phyloP scores from a whole-genome alignment of 352 stramenopile genomes.

The Saprolegnia parasitica region DNA sequence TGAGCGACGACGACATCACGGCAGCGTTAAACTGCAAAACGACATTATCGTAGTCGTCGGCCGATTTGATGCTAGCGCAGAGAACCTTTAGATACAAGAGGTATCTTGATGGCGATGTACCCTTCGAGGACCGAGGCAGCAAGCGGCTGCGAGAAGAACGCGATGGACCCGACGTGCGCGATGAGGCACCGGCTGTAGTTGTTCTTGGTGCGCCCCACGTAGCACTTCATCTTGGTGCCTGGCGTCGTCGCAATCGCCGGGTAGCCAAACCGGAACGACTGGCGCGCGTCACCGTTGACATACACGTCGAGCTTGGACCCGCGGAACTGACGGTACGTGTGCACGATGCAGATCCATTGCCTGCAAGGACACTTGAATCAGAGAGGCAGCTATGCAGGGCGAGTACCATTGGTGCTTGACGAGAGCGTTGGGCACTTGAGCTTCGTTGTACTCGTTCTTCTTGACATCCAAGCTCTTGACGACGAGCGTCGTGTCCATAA shows the following conservation, averaged over 20 bases:
- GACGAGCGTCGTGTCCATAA: conserved; percentile 68
- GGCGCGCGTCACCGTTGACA: conserved; percentile 62
- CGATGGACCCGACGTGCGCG: conserved; percentile 59
- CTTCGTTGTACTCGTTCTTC: conserved; percentile 47
- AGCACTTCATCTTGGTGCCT: conserved; percentile 61
- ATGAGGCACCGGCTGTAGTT: conserved; percentile 41
- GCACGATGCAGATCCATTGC: conserved; percentile 79
- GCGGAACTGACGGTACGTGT: conserved; percentile 80
- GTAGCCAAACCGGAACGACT: conserved; percentile 71
- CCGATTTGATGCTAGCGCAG: conserved; percentile 53
- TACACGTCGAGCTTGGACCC: conserved; percentile 81
- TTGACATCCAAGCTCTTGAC: conserved; percentile 82
- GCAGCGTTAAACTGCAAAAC: conserved; percentile 77
- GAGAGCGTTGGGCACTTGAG: conserved; percentile 20
- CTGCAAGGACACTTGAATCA: conserved; percentile 50
- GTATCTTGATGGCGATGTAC: not conserved
- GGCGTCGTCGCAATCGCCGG: conserved; percentile 72
- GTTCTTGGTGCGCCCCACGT: conserved; percentile 72
- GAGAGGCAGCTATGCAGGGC: conserved; percentile 60
- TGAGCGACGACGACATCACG: conserved; percentile 61
- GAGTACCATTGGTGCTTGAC: conserved; percentile 43
- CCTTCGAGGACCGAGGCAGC: conserved; percentile 47
- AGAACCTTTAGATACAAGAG: not conserved
- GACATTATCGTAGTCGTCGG: conserved; percentile 66
- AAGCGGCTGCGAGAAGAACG: conserved; percentile 40